Base-by-base conservation (phyloP, 1,284 basidiomycete genomes). In the Clitocybe nebularis region DNA sequence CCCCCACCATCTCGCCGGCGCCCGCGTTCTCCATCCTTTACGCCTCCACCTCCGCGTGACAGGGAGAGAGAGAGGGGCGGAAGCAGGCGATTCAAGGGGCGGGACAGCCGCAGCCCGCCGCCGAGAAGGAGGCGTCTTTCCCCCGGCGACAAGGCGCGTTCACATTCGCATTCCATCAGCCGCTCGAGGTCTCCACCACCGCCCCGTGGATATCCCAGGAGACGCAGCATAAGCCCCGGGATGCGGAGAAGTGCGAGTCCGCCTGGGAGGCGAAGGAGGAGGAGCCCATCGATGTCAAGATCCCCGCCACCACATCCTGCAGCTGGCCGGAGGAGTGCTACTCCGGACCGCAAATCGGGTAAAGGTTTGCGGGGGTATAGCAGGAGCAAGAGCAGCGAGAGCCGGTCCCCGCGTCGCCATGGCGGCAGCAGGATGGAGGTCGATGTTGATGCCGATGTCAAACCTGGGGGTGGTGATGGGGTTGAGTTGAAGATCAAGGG, bases 401-500 rank as follows among this genome's bases (percentile, higher is more conserved):
- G 42, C 42, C 47, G 45, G 17, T 45, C 44, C 11, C 26, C 46
- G 17, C 42, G 43, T 16, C 34, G 33, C 16, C 36, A 36, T 24
- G 48, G 53, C 8, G 47, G 53, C 23, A 60, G 64, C 23, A 59
- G 51, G 46, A 77, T 79, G 75, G 73, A 75, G 20, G 62, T 75
- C 13, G 76, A 79, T 49, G 55, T 46, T 41, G 52, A 44, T 11
- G 47, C 51, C 36, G 36, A 41, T n/a, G n/a, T n/a, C n/a, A n/a
- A 3, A 47, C 39, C 22, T 45, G 49, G 42, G 47, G 30, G 11
- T 41, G 20, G 5, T 7, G 35, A 35, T 14, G 50, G 45, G 45
- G 19, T 49, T 16, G 85, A 84, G 53, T 60, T 88, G 32, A 85
- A 79, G 58, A 88, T 88, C 57, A 83, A 79, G 54, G 84, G 85